These are phyloP conservation scores for Erodium maritimum DNA, from an alignment of 345 rosid genomes.

Conservation along the genomic window DNA sequence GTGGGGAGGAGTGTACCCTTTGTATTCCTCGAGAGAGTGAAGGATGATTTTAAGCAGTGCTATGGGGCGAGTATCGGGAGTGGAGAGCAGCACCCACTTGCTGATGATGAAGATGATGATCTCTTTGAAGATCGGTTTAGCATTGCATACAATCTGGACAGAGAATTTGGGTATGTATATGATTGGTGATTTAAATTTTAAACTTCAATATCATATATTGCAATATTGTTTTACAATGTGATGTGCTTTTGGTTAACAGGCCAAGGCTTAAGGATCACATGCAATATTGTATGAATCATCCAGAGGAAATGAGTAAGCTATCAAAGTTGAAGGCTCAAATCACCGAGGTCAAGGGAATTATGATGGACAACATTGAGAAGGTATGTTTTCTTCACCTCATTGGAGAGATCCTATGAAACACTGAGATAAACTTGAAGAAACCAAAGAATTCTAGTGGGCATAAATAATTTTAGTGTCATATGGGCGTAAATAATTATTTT, in stretches of 20 bases:
- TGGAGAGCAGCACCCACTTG: slow-evolving; percentile 60
- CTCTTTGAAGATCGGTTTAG: slow-evolving; percentile 86
- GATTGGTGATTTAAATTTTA: background rate
- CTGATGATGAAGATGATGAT: slow-evolving; percentile 76
- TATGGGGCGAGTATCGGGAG: slow-evolving; percentile 53
- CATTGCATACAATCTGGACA: slow-evolving; percentile 93
- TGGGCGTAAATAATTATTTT: no score
- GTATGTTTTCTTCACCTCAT: slow-evolving; percentile 18
- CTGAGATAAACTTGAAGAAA: no score
- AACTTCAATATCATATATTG: background rate
- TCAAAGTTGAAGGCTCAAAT: slow-evolving; percentile 81
- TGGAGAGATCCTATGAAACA: no score
- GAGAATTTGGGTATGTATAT: slow-evolving; percentile 80
- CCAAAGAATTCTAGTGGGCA: no score
- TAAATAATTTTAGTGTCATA: no score
- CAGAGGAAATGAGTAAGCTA: slow-evolving; percentile 89
- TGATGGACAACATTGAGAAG: slow-evolving; percentile 99
- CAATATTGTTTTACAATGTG: background rate
- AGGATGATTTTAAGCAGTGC: slow-evolving; percentile 74
- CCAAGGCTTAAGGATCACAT: slow-evolving; percentile 97
- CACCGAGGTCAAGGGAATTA: slow-evolving; percentile 86
- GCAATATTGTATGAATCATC: slow-evolving; percentile 88
- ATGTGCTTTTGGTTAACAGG: slow-evolving; percentile 28
- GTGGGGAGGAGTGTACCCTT: slow-evolving; percentile 77
- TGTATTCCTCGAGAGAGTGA: slow-evolving; percentile 83